These are phyloP conservation scores for Starmerella bombicola DNA, from an alignment of 805 yeast species.

Conservation along the genomic window DNA sequence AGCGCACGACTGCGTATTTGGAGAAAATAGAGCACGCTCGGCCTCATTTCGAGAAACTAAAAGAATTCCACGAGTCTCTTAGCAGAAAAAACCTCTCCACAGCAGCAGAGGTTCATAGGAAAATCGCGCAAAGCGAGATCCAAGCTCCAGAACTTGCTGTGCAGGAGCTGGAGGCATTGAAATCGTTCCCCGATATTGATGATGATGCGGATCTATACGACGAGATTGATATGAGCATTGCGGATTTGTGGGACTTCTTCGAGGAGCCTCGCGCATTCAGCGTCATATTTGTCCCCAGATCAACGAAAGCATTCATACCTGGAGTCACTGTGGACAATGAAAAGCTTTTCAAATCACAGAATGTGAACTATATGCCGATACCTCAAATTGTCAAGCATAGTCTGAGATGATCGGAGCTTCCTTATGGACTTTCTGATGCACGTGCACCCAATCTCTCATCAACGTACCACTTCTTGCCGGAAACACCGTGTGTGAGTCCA, in stretches of 20 bases:
- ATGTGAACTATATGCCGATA: slow-evolving; percentile 16
- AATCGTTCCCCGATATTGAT: slow-evolving; percentile 6
- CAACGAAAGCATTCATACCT: slow-evolving; percentile 9
- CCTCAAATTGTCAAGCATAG: slow-evolving; percentile 9
- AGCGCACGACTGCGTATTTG: slow-evolving; percentile 20
- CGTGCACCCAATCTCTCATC: too few relatives aligned
- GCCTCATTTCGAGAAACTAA: slow-evolving; percentile 1
- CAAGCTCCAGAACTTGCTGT: slow-evolving; percentile 10
- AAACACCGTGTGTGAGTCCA: too few relatives aligned
- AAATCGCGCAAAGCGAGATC: slow-evolving; percentile 3
- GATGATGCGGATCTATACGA: slow-evolving; percentile 16
- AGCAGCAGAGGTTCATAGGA: slow-evolving; percentile 5
- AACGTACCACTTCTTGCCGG: too few relatives aligned
- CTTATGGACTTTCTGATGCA: too few relatives aligned
- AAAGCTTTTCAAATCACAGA: slow-evolving; percentile 7
- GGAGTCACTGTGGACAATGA: slow-evolving; percentile 6
- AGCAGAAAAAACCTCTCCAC: slow-evolving; percentile 3
- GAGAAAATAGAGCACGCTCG: slow-evolving; percentile 14
- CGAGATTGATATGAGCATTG: slow-evolving; percentile 11
- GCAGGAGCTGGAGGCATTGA: slow-evolving; percentile 10
- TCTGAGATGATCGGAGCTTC: too few relatives aligned
- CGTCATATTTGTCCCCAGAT: slow-evolving; percentile 10
- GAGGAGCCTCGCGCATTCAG: slow-evolving; percentile 9
- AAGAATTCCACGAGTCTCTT: slow-evolving; percentile 1
- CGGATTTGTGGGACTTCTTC: slow-evolving; percentile 15